Conservation (phyloP, 805 yeast genomes). For the Wickerhamomyces canadensis region DNA sequence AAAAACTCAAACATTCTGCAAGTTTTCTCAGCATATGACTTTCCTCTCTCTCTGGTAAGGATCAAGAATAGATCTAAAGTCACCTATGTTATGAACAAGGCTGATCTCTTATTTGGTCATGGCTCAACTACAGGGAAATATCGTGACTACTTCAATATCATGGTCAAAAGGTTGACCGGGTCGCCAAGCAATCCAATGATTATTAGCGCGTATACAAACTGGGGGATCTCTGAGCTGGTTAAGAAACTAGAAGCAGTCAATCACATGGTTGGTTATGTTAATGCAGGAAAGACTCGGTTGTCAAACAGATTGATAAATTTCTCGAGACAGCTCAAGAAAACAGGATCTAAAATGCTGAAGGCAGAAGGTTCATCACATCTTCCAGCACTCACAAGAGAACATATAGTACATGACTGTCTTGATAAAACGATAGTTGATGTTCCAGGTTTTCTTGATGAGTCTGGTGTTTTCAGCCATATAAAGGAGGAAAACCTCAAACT, state of each 20-base stretch:
- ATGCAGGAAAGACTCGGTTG: constrained; percentile 65
- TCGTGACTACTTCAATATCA: constrained; percentile 27
- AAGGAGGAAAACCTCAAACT: constrained; percentile 24
- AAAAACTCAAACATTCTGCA: constrained; percentile 44
- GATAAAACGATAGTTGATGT: constrained; percentile 30
- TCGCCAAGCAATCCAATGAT: constrained; percentile 30
- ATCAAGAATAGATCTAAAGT: constrained; percentile 19
- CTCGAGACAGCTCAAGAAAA: constrained; percentile 4
- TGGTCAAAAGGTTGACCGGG: constrained; percentile 29
- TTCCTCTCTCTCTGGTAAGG: constrained; percentile 45
- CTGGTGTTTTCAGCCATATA: constrained; percentile 24
- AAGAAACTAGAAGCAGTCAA: constrained; percentile 31
- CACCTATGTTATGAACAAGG: constrained; percentile 31
- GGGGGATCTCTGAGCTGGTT: constrained; percentile 43
- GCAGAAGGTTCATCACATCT: constrained; percentile 35
- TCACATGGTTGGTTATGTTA: constrained; percentile 60
- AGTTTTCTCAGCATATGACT: constrained; percentile 62
- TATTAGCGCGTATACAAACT: constrained; percentile 45
- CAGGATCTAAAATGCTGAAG: constrained; percentile 12
- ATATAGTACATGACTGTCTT: constrained; percentile 34
- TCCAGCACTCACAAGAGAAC: constrained; percentile 69
- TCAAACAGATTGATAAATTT: constrained; percentile 40
- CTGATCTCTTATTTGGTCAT: constrained; percentile 38
- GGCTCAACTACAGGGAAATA: constrained; percentile 26
- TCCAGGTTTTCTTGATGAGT: constrained; percentile 32